Evolutionary conservation across 2,329 filamentous ascomycete species (phyloP).

Genomic region (Colletotrichum orchidophilum): DNA sequence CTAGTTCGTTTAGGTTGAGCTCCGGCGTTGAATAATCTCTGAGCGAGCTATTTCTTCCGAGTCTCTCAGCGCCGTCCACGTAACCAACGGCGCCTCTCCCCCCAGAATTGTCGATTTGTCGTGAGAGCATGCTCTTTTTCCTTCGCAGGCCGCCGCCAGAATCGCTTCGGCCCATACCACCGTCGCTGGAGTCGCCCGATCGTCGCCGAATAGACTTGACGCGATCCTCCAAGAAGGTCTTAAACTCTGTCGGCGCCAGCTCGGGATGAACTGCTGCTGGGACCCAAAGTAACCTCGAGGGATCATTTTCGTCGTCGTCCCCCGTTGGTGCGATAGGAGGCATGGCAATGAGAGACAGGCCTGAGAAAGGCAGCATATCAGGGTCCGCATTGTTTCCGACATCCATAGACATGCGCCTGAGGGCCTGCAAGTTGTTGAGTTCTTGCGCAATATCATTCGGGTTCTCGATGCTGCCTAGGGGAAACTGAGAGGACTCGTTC

Average conservation of each 20-base stretch:
- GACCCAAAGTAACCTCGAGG: slow-evolving; percentile 92
- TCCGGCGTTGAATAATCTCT: slow-evolving; percentile 63
- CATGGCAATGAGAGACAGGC: slow-evolving; percentile 72
- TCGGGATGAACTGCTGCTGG: slow-evolving; percentile 94
- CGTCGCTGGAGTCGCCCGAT: slow-evolving; percentile 75
- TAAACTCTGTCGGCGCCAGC: slow-evolving; percentile 94
- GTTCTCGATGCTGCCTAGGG: slow-evolving; percentile 89
- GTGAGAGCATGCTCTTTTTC: slow-evolving; percentile 95
- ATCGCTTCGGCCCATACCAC: slow-evolving; percentile 59
- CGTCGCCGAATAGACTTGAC: slow-evolving; percentile 89
- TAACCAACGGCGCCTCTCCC: slow-evolving; percentile 70
- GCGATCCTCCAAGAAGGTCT: slow-evolving; percentile 92
- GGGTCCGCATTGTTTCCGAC: slow-evolving; percentile 78
- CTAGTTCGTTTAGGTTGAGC: slow-evolving; percentile 81
- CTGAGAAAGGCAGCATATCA: slow-evolving; percentile 78
- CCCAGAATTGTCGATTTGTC: slow-evolving; percentile 82
- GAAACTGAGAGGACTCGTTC: slow-evolving; percentile 77
- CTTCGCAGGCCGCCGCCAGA: slow-evolving; percentile 72
- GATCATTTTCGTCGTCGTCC: slow-evolving; percentile 85
- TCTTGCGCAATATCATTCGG: slow-evolving; percentile 91
- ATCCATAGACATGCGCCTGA: slow-evolving; percentile 95
- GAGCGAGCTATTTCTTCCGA: slow-evolving; percentile 78
- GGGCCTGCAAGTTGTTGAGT: slow-evolving; percentile 88
- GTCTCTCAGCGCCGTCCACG: slow-evolving; percentile 82
- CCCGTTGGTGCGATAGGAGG: slow-evolving; percentile 77